phyloP scores from a whole-genome alignment of 2,329 filamentous ascomycete species.

The Penicillium olsonii region DNA sequence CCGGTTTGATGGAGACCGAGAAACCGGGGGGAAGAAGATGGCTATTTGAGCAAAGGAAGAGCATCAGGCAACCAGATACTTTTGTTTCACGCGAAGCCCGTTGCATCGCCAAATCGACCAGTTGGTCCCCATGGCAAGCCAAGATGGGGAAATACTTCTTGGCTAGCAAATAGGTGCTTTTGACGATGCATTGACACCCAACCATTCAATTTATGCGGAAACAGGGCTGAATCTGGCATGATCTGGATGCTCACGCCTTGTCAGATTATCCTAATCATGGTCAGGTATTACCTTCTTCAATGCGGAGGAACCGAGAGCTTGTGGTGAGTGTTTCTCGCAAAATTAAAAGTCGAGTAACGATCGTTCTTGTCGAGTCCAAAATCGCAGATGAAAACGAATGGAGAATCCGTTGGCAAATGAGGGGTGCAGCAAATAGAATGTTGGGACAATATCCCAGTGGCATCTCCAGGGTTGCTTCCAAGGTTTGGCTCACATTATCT shows the following conservation, averaged over 20 bases:
- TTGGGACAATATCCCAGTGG: too few species aligned
- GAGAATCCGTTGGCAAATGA: too few species aligned
- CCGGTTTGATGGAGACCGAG: neutral
- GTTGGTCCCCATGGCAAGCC: neutral
- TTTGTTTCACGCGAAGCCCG: neutral
- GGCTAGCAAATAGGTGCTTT: conserved; percentile 1
- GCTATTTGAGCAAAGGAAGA: neutral
- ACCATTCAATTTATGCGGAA: neutral
- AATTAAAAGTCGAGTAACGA: too few species aligned
- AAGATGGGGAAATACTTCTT: neutral
- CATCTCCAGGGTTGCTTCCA: too few species aligned
- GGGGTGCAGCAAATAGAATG: too few species aligned
- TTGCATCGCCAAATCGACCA: neutral
- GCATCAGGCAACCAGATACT: neutral
- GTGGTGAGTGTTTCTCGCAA: too few species aligned
- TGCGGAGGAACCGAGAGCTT: too few species aligned
- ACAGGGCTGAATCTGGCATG: neutral
- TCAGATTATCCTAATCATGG: neutral
- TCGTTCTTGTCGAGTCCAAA: too few species aligned
- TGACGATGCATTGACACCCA: conserved; percentile 8
- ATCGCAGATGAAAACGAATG: too few species aligned
- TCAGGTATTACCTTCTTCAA: neutral
- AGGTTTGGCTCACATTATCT: too few species aligned
- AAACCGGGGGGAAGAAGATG: neutral
- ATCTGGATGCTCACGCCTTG: neutral